A percentile compares a stretch with the other conserved stretches of the same genome.
Evolutionary conservation across 352 stramenopile species (phyloP).

Genomic region (Phytophthora sp.): DNA sequence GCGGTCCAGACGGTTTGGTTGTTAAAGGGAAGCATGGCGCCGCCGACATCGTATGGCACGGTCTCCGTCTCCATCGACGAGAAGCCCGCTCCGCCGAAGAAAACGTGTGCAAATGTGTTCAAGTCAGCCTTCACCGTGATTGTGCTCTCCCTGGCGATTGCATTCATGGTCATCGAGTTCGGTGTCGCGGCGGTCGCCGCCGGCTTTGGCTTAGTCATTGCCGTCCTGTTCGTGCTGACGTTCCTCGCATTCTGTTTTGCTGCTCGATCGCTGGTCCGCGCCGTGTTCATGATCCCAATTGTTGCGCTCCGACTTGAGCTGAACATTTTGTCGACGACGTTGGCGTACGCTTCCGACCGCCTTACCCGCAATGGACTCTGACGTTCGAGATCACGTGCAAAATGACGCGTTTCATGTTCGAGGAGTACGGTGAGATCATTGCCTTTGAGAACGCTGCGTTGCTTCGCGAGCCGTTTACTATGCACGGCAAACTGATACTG

Average conservation of each 20-base stretch:
- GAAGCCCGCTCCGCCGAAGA: not conserved
- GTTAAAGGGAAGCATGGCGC: conserved; percentile 3
- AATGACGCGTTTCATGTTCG: conserved; percentile 34
- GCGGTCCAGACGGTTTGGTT: too few species aligned
- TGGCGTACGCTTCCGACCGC: conserved; percentile 21
- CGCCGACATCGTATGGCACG: conserved; percentile 11
- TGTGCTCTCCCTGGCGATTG: not conserved
- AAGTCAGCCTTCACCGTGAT: conserved; percentile 4
- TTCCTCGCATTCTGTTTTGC: too few species aligned
- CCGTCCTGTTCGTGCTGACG: too few species aligned
- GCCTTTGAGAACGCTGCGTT: too few species aligned
- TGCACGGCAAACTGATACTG: too few species aligned
- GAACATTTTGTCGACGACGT: conserved; percentile 10
- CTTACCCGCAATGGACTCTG: conserved; percentile 39
- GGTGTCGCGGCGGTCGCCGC: not conserved
- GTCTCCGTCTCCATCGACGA: conserved; percentile 4
- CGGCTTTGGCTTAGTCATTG: not conserved
- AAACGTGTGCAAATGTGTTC: not conserved
- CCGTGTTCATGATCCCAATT: too few species aligned
- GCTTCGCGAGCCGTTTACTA: too few species aligned
- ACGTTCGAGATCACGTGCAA: conserved; percentile 35
- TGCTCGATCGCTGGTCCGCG: too few species aligned
- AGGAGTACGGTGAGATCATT: too few species aligned
- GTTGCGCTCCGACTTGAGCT: too few species aligned
- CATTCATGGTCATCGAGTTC: conserved; percentile 11